phyloP scores from a whole-genome alignment of 2,329 filamentous ascomycete genomes.

The Nemania sp. region DNA sequence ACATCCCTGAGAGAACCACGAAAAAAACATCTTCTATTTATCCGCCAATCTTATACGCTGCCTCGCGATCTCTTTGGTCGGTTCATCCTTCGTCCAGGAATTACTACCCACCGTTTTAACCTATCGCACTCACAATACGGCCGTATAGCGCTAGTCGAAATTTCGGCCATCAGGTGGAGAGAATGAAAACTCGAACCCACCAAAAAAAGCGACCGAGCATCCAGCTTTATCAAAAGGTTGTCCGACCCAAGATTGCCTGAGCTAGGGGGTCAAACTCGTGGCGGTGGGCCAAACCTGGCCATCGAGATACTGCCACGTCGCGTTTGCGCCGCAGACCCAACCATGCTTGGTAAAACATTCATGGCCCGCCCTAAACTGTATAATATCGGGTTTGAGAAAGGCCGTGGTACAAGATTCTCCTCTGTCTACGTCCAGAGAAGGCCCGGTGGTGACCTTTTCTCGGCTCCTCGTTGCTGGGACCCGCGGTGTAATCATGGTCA shows the following conservation, averaged over 20 bases:
- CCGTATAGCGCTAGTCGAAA: conserved; percentile 25
- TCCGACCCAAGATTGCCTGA: conserved; percentile 23
- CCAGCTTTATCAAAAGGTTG: conserved; percentile 15
- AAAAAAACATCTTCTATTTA: neutral
- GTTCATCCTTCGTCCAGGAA: too few relatives aligned
- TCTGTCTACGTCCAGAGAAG: conserved; percentile 31
- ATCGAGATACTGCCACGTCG: conserved; percentile 41
- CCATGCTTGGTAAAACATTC: conserved; percentile 35
- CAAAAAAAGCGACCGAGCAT: conserved; percentile 17
- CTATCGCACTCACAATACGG: conserved; percentile 21
- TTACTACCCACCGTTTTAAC: neutral
- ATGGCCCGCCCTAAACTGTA: conserved; percentile 34
- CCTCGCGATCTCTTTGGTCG: too few relatives aligned
- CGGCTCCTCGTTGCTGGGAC: conserved; percentile 3
- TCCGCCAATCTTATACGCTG: neutral
- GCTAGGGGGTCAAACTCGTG: conserved; percentile 37
- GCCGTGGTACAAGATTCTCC: conserved; percentile 27
- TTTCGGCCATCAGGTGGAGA: conserved; percentile 21
- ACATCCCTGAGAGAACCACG: neutral
- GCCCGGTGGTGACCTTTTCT: conserved; percentile 25
- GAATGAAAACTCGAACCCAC: neutral
- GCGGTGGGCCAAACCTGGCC: conserved; percentile 39
- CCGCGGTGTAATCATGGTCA: neutral
- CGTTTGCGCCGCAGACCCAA: conserved; percentile 32
- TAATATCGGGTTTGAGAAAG: conserved; percentile 29